phyloP scores from a whole-genome alignment of 768 basidiomycete genomes.

The Lentinula edodes region DNA sequence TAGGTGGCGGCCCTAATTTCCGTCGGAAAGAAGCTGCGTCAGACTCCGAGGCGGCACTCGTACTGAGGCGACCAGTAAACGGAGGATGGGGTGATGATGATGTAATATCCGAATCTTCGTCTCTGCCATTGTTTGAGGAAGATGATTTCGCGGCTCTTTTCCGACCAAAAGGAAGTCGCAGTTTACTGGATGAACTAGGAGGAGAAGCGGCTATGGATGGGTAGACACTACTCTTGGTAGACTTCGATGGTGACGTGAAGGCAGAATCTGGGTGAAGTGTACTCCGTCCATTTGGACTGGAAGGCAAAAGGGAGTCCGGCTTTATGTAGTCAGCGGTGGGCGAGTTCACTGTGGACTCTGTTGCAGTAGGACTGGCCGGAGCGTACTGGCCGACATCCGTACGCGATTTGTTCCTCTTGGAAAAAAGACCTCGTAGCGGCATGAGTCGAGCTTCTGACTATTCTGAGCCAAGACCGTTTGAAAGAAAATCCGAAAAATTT shows the following conservation, averaged over 20 bases:
- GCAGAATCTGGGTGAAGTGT: conserved; percentile 7
- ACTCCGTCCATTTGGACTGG: conserved; percentile 12
- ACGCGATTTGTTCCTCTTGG: conserved; percentile 9
- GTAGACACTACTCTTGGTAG: conserved; percentile 14
- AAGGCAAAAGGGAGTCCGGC: conserved; percentile 16
- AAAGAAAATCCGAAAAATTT: not conserved
- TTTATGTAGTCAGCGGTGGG: conserved; percentile 23
- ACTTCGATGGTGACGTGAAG: not conserved
- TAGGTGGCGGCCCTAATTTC: conserved; percentile 47
- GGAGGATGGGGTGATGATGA: conserved; percentile 19
- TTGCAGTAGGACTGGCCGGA: not conserved
- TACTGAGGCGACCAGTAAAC: conserved; percentile 26
- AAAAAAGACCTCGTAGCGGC: conserved; percentile 10
- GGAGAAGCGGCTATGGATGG: conserved; percentile 16
- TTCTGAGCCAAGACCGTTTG: not conserved
- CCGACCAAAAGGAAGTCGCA: conserved; percentile 39
- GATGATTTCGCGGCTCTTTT: conserved; percentile 19
- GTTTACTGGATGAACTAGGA: conserved; percentile 32
- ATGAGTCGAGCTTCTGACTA: not conserved
- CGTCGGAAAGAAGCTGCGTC: conserved; percentile 29
- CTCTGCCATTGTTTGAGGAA: conserved; percentile 1
- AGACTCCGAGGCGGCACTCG: conserved; percentile 36
- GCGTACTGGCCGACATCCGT: not conserved
- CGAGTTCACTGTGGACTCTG: conserved; percentile 7
- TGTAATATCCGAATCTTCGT: conserved; percentile 8